These are phyloP conservation scores for Paraphaeosphaeria minitans DNA, from an alignment of 2,329 filamentous ascomycete species.

Conservation along the genomic window DNA sequence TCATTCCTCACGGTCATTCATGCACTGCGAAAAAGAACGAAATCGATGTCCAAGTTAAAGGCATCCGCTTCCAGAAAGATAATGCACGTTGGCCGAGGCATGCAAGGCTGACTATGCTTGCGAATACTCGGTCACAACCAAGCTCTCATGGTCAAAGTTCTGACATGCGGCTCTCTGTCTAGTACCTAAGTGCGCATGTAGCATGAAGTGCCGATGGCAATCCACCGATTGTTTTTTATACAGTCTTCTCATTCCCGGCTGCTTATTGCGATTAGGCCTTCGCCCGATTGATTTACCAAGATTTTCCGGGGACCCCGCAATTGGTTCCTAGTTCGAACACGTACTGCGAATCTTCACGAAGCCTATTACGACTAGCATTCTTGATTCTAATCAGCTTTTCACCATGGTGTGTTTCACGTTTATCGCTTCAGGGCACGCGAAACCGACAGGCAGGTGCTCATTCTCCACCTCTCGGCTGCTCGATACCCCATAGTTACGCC, in stretches of 20 bases:
- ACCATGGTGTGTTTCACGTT: neutral
- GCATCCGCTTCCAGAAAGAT: neutral
- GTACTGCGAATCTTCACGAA: neutral
- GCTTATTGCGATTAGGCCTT: neutral
- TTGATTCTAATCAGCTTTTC: slow-evolving; percentile 6
- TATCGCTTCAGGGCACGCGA: neutral
- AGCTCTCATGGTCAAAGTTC: neutral
- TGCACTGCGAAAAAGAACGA: neutral
- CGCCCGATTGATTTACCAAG: neutral
- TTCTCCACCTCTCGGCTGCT: slow-evolving; percentile 3
- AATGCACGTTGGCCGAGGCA: neutral
- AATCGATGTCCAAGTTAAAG: neutral
- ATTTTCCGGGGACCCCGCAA: slow-evolving; percentile 11
- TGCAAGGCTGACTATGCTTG: neutral
- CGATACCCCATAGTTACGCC: neutral
- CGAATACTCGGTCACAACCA: neutral
- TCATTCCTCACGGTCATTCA: neutral
- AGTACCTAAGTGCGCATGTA: neutral
- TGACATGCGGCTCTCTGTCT: neutral
- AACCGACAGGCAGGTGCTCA: neutral
- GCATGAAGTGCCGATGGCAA: neutral
- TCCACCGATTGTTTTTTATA: neutral
- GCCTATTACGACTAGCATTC: neutral
- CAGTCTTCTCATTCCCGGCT: neutral
- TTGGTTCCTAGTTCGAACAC: neutral